These are phyloP conservation scores for Talaromyces nanjingensis DNA, from an alignment of 495 filamentous ascomycete genomes.

Conservation along the genomic window DNA sequence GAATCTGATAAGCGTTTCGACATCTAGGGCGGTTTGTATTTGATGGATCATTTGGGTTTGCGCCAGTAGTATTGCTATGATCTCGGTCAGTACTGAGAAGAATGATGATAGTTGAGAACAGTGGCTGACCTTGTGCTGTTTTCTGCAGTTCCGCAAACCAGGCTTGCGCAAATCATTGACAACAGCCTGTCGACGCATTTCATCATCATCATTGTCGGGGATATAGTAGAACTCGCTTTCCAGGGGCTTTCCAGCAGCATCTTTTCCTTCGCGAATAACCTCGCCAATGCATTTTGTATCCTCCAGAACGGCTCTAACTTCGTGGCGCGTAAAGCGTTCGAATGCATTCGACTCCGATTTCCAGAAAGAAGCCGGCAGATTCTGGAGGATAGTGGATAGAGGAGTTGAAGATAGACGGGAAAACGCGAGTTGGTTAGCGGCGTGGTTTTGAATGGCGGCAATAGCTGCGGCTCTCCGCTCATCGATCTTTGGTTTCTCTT, in stretches of 20 bases:
- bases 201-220: slow-evolving; percentile 79
- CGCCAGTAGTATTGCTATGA: slow-evolving; percentile 91
- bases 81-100: slow-evolving; percentile 16
- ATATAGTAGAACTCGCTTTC: slow-evolving; percentile 98
- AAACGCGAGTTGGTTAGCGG: slow-evolving; percentile 92
- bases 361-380: slow-evolving; percentile 65
- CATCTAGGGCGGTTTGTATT: neutral
- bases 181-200: slow-evolving; percentile 72
- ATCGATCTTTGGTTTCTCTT: slow-evolving; percentile 22
- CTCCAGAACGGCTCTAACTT: slow-evolving; percentile 65
- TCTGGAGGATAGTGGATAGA: slow-evolving; percentile 76
- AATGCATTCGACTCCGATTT: slow-evolving; percentile 32
- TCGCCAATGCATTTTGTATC: slow-evolving; percentile 71
- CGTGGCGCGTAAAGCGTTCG: slow-evolving; percentile 47
- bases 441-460: slow-evolving; percentile 60
- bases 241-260: slow-evolving; percentile 87
- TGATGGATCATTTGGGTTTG: slow-evolving; percentile 53
- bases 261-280: slow-evolving; percentile 86
- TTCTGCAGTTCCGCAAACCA: slow-evolving; percentile 78
- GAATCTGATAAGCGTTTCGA: neutral
- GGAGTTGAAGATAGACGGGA: slow-evolving; percentile 91
- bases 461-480: slow-evolving; percentile 23
- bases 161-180: slow-evolving; percentile 80
- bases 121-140: slow-evolving; percentile 84
- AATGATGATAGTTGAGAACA: slow-evolving; percentile 3